phyloP scores from a whole-genome alignment of 2,329 filamentous ascomycete species.

The Arthrobotrys entomopaga region DNA sequence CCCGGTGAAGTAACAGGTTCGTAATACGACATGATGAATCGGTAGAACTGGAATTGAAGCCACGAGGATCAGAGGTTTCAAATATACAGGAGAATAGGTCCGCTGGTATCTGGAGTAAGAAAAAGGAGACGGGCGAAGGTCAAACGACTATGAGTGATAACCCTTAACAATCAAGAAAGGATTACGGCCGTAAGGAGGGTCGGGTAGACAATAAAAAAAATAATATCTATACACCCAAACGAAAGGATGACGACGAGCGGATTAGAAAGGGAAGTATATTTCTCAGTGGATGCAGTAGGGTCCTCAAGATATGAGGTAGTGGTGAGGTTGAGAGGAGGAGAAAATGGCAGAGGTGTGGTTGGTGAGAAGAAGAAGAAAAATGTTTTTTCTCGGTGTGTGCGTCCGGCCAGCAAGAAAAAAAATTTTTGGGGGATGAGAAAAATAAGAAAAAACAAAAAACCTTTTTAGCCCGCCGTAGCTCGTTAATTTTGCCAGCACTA shows the following conservation, averaged over 20 bases:
- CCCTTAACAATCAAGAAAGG: slow-evolving; percentile 55
- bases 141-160: slow-evolving; percentile 45
- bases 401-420: slow-evolving; percentile 43
- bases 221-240: slow-evolving; percentile 5
- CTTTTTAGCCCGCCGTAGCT: slow-evolving; percentile 31
- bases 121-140: slow-evolving; percentile 37
- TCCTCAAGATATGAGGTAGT: slow-evolving; percentile 53
- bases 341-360: slow-evolving; percentile 55
- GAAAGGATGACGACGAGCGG: slow-evolving; percentile 33
- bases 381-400: slow-evolving; percentile 56
- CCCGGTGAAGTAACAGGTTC: slow-evolving; percentile 48
- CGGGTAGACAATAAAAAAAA: slow-evolving; percentile 22
- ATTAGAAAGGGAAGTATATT: slow-evolving; percentile 25
- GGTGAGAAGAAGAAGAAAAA: slow-evolving; percentile 56
- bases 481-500: slow-evolving; percentile 42
- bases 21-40: slow-evolving; percentile 55
- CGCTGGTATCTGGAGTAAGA: slow-evolving; percentile 22
- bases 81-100: slow-evolving; percentile 26
- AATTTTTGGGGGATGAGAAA: slow-evolving; percentile 50
- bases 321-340: slow-evolving; percentile 52
- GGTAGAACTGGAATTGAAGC: slow-evolving; percentile 47
- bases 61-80: slow-evolving; percentile 51
- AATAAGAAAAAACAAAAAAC: slow-evolving; percentile 53
- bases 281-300: slow-evolving; percentile 43
- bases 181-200: slow-evolving; percentile 32